A percentile compares a stretch with the other conserved stretches of the same genome.
Evolutionary conservation across 805 yeast genomes (phyloP).

Genomic region (Vanderwaltozyma polyspora): DNA sequence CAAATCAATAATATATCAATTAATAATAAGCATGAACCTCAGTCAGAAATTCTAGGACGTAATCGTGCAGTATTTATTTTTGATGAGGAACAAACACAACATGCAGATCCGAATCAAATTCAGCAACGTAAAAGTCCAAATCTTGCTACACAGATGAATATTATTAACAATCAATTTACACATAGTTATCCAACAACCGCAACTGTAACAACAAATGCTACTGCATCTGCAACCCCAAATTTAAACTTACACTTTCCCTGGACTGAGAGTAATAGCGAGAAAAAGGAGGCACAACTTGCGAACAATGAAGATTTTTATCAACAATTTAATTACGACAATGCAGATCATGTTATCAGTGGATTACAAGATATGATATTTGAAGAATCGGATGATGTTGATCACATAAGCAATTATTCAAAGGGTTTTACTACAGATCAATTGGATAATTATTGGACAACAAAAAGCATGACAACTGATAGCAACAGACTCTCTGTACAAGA

Average conservation of each 20-base stretch:
- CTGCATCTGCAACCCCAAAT: slow-evolving; percentile 4
- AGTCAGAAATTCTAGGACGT: too few species aligned
- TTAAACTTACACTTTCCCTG: not conserved
- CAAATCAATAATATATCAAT: too few species aligned
- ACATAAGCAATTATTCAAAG: slow-evolving; percentile 22
- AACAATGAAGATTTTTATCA: slow-evolving; percentile 3
- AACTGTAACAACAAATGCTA: slow-evolving; percentile 9
- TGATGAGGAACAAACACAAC: not conserved
- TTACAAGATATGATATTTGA: slow-evolving; percentile 25
- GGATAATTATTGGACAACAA: slow-evolving; percentile 25
- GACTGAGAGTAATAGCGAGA: not conserved
- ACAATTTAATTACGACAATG: slow-evolving; percentile 21
- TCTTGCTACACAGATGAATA: not conserved
- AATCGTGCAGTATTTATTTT: not conserved
- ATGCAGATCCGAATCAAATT: not conserved
- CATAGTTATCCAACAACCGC: slow-evolving; percentile 12
- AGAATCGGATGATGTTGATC: slow-evolving; percentile 22
- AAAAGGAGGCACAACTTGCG: not conserved
- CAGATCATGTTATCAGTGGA: slow-evolving; percentile 24
- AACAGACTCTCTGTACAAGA: not conserved
- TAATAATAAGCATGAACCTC: too few species aligned
- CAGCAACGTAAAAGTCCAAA: not conserved
- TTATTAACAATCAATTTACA: slow-evolving; percentile 2
- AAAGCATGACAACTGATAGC: slow-evolving; percentile 1
- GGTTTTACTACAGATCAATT: slow-evolving; percentile 28